phyloP scores from a whole-genome alignment of 805 yeast species.

The Aciculoconidium aculeatum region DNA sequence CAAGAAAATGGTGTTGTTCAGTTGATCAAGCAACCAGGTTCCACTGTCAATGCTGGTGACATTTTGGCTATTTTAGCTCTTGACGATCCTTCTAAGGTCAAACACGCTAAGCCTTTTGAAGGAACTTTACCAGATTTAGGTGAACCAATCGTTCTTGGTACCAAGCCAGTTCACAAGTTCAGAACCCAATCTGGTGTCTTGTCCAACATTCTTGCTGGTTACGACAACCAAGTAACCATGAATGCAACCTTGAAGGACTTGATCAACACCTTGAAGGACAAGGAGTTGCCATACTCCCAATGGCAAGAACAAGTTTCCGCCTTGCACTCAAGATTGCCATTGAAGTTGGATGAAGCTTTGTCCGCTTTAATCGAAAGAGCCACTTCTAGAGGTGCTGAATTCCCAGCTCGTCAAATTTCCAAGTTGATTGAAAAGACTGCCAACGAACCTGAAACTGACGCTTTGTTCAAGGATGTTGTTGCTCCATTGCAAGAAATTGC shows the following conservation, averaged over 20 bases:
- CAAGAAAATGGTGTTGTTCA: constrained; percentile 92
- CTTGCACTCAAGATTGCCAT: constrained; percentile 83
- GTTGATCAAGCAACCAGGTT: constrained; percentile 94
- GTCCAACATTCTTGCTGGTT: constrained; percentile 80
- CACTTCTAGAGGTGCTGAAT: constrained; percentile 63
- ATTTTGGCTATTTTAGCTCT: constrained; percentile 89
- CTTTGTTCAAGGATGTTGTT: constrained; percentile 50
- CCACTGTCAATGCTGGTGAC: constrained; percentile 96
- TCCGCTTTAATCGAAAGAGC: constrained; percentile 62
- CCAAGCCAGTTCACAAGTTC: constrained; percentile 77
- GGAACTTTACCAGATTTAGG: constrained; percentile 91
- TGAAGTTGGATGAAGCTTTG: constrained; percentile 65
- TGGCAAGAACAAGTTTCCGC: constrained; percentile 87
- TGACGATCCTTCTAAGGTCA: constrained; percentile 96
- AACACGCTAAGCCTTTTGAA: constrained; percentile 92
- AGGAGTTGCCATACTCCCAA: constrained; percentile 85
- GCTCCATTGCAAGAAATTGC: constrained; percentile 75
- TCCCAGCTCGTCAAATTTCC: constrained; percentile 85
- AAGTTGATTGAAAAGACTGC: constrained; percentile 63
- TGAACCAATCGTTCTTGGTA: constrained; percentile 73
- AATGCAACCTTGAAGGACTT: constrained; percentile 70
- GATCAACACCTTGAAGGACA: constrained; percentile 68
- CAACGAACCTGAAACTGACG: constrained; percentile 46
- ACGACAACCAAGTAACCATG: constrained; percentile 93
- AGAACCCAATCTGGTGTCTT: constrained; percentile 52